Evolutionary conservation across 2,329 filamentous ascomycete genomes (phyloP), one percentile per base, ranked within the genome.

Genomic region (Scortechinia acanthostroma): DNA sequence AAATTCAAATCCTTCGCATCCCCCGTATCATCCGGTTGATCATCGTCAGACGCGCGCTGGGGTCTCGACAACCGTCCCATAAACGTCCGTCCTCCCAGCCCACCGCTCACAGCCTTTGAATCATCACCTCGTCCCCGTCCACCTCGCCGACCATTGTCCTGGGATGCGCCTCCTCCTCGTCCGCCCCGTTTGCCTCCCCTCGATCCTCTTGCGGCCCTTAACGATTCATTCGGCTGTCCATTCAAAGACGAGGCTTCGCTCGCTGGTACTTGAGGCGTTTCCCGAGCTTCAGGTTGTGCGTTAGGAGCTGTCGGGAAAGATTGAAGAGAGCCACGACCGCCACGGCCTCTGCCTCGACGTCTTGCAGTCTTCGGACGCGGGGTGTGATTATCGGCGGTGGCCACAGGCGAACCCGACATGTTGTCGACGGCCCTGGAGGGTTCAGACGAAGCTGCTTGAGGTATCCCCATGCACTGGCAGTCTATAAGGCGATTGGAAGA

Each of bases 331-430:
- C 10, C 13, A 17, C 17, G 6, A 10, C 35, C 17, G 6, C 35
- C 10, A 19, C 35, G 10, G 17, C 35, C 13, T 40, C 35, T 40
- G 35, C 20, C 13, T 40, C 35, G n/a, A n/a, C n/a, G n/a, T n/a
- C n/a, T n/a, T n/a, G n/a, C n/a, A n/a, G n/a, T n/a, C n/a, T n/a
- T 40, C 20, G 35, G 35, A 17, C 35, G 35, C 35, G 35, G 20
- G 35, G 10, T 40, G 35, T 13, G 6, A 17, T 40, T 40, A 30
- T 30, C n/a, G 25, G 25, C 25, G 25, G 10, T 30, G 25, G 25
- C 25, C 10, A 10, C 25, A 30, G n/a, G 25, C 10, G 25, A n/a
- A 30, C 25, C 25, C 10, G 25, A 30, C 25, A 30, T 30, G 25
- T 10, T 30, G 10, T 30, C 25, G 25, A 30, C 10, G n/a, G 25